Base-by-base conservation (phyloP, 2,329 filamentous ascomycete species). In the Penicillium thymicola region DNA sequence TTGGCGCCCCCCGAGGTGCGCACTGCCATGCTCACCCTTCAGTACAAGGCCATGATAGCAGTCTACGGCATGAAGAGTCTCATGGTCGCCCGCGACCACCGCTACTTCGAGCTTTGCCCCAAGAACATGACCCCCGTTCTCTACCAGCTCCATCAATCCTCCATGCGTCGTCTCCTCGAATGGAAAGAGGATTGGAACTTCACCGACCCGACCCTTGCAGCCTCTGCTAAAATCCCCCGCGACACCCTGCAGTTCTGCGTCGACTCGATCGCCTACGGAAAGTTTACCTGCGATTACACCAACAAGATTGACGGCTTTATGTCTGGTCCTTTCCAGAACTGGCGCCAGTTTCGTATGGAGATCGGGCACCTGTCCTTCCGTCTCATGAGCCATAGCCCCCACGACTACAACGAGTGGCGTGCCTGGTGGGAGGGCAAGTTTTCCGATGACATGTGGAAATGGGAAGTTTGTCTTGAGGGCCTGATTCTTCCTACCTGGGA, bases 71-170 rank as follows among this genome's bases (percentile, higher is more conserved):
- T 67, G 43, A 59, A 60, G 36, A 27, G 34, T 7, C 45, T 72
- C 30, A 58, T 66, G 51, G 6, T 45, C 7, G 16, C 48, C n/a
- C 57, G 57, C 53, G 42, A 55, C 14, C 18, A 58, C 8, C 66
- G 69, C 28, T 69, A 64, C 58, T 60, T 60, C 42, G 59, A 59
- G 13, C 59, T 73, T 45, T 73, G 72, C 32, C 63, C 68, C 4
- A 14, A n/a, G 0, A 40, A 27, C 6, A 16, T 59, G 4, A n/a
- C 25, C 5, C 4, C 23, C 2, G 25, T 38, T 21, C 5, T 16
- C 28, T 58, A 51, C 25, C 25, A 56, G 10, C 44, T 59, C 5
- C 70, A 71, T 28, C 23, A 30, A 34, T 37, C 18, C 7, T 68
- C 70, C 28, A 59, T 74, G 43, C 32, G 59, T 2, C 65, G 62